Conservation (phyloP, 2,329 filamentous ascomycete genomes). For the Elsinoe ampelina region DNA sequence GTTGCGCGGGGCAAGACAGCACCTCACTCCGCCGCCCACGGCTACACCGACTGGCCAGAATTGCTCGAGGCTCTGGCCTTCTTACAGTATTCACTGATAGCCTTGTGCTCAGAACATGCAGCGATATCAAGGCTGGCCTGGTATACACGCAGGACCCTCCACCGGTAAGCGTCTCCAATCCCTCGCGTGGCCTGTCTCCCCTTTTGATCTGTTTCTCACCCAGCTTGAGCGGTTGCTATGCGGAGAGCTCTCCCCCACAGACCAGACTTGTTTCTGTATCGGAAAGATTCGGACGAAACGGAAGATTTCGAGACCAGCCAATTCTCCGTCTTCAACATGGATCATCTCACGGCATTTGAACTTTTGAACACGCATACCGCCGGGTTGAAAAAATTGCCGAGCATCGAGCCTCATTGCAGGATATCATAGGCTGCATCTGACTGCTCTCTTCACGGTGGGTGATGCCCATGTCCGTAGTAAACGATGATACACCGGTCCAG, state of each 20-base stretch:
- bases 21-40: no score
- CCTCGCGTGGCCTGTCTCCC: background rate
- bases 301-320: background rate
- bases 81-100: background rate
- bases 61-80: background rate
- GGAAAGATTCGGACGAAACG: slow-evolving; percentile 7
- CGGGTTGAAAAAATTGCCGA: background rate
- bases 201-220: background rate
- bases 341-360: background rate
- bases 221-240: background rate
- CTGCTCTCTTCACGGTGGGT: background rate
- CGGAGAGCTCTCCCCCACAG: slow-evolving; percentile 3
- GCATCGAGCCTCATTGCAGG: background rate
- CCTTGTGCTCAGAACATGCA: background rate
- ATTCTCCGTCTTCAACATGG: background rate
- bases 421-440: background rate
- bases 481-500: background rate
- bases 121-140: background rate
- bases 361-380: background rate
- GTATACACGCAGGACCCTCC: background rate
- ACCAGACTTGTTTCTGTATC: background rate
- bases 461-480: background rate
- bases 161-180: background rate
- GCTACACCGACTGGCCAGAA: no score
- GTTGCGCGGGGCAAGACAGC: background rate